phyloP scores from a whole-genome alignment of 768 basidiomycete species.

The Pluteus cervinus region DNA sequence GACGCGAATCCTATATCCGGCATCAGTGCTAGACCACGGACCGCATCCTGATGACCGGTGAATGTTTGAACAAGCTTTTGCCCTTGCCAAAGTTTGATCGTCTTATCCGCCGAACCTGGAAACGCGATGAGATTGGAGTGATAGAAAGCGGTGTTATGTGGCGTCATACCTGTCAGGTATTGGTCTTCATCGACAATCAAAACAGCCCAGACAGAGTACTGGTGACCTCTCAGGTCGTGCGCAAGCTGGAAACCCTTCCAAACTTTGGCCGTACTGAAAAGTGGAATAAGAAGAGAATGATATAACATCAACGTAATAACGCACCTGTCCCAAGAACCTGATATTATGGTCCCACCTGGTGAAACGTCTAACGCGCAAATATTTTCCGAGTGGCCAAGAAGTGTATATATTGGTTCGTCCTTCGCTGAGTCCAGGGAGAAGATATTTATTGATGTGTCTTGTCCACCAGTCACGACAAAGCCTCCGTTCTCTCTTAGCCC shows the following conservation, averaged over 20 bases:
- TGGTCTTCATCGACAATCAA: conserved; percentile 70
- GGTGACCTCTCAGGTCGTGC: conserved; percentile 77
- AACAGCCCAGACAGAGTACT: conserved; percentile 94
- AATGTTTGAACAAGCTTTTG: conserved; percentile 73
- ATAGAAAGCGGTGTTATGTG: not conserved
- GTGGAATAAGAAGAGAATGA: conserved; percentile 1
- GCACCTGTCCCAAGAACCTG: conserved; percentile 97
- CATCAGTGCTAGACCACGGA: conserved; percentile 76
- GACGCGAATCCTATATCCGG: conserved; percentile 92
- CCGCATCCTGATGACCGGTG: conserved; percentile 86
- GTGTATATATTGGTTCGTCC: conserved; percentile 73
- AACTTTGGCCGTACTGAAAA: conserved; percentile 81
- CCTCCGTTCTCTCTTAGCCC: conserved; percentile 41
- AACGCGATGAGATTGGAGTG: conserved; percentile 1
- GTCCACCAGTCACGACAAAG: conserved; percentile 81
- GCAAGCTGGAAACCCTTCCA: conserved; percentile 76
- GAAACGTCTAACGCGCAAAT: conserved; percentile 79
- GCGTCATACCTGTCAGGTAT: conserved; percentile 71
- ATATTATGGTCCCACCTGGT: conserved; percentile 70
- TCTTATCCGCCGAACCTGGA: conserved; percentile 89
- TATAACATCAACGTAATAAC: conserved; percentile 17
- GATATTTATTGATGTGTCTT: conserved; percentile 83
- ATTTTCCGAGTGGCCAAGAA: conserved; percentile 88
- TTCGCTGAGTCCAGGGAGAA: conserved; percentile 55
- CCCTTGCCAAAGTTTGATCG: conserved; percentile 83